Base-by-base conservation (phyloP, 2,329 filamentous ascomycete genomes). In the Aspergillus brunneoviolaceus region DNA sequence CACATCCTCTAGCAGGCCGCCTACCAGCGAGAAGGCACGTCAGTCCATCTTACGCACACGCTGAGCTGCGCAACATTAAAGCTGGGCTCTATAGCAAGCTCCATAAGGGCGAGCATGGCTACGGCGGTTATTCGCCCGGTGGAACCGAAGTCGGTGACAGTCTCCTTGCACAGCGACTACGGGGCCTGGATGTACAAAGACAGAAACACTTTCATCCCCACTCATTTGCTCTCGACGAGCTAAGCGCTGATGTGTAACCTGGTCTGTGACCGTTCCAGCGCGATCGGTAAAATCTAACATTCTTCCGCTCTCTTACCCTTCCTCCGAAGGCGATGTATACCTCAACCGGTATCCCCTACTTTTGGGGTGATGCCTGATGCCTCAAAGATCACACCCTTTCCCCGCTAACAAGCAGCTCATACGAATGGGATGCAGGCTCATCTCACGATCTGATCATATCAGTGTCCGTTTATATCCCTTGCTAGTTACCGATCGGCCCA, bases 161-260 rank as follows among this genome's bases (percentile, higher is more conserved):
- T 2, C 75, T 95, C 16, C 77, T 95, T 16, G 90, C 90, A 11
- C 86, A 86, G 71, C 83, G 87, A 59, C 77, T 94, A 49, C 83
- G 86, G 64, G 84, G 85, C 5, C 76, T 91, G 5, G 89, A 86
- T 42, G 77, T 82, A 12, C 76, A 81, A 49, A 74, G 66, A 49
- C 61, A 66, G 12, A 61, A 69, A 25, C 47, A 60, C 35, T 33
- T 35, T 5, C 27, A 39, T 16, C 39, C 14, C 12, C 39, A 45
- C 39, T 45, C 12, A 35, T 29, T 35, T 35, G 33, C 33, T 16
- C 33, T 12, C 33, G 33, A 19, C 6, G 39, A 19, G 39, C 16
- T 16, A 45, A 19, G 16, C 39, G 39, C 39, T 35, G 33, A 35
- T 35, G 7, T 19, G 16, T 7, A 7, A 5, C 9, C 5, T 45